A percentile compares a stretch with the other conserved stretches of the same genome.
phyloP scores from a whole-genome alignment of 176 grass and related monocot genomes.

The Eragrostis curvula region DNA sequence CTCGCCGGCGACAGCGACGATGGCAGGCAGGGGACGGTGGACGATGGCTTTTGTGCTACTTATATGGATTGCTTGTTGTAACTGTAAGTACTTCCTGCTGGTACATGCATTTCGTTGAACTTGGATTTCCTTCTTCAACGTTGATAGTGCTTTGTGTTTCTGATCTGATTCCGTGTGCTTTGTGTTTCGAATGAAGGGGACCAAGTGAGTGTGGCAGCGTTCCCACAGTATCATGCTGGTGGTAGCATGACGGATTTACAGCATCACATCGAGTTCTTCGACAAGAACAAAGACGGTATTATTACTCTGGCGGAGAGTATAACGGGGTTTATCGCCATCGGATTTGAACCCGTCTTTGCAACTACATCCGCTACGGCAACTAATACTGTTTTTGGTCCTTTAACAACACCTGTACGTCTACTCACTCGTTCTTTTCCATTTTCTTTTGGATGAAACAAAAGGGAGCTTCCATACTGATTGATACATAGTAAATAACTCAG shows the following conservation, averaged over 20 bases:
- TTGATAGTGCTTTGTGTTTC: not conserved
- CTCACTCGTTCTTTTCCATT: too few species aligned
- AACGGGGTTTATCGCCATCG: conserved; percentile 50
- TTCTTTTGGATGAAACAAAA: too few species aligned
- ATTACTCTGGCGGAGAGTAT: conserved; percentile 59
- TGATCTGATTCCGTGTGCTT: not conserved
- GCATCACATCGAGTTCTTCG: conserved; percentile 64
- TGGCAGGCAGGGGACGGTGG: not conserved
- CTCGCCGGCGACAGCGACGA: not conserved
- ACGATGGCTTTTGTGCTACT: not conserved
- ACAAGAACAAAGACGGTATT: conserved; percentile 67
- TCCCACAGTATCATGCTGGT: not conserved
- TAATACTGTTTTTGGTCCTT: conserved; percentile 41
- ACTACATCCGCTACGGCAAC: conserved; percentile 11
- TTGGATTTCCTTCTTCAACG: too few species aligned
- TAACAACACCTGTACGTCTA: conserved; percentile 45
- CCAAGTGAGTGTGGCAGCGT: not conserved
- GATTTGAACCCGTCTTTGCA: conserved; percentile 35
- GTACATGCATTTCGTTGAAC: too few species aligned
- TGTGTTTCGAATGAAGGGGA: not conserved
- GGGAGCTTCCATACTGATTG: too few species aligned
- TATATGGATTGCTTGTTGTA: not conserved
- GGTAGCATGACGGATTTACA: conserved; percentile 52
- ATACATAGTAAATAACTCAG: too few species aligned
- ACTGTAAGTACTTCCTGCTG: too few species aligned